Evolutionary conservation across 805 yeast genomes (phyloP).

Genomic region (Lachancea quebecensis): DNA sequence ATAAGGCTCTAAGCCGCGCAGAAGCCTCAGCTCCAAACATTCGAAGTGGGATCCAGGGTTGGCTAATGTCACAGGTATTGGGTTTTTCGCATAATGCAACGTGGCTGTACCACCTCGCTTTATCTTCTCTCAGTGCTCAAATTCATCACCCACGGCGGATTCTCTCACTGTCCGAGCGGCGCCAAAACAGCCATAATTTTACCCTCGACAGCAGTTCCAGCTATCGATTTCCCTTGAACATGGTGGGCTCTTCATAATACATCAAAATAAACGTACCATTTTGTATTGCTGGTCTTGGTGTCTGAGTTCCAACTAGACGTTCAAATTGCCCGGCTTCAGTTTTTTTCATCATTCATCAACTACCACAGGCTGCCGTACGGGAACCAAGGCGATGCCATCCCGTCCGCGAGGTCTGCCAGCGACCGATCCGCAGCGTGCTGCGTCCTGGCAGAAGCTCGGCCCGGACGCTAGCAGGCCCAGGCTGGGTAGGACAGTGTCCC

Average conservation of each 20-base stretch:
- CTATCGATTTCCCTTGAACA: neutral
- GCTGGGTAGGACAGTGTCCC: neutral
- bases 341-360: constrained; percentile 5
- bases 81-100: no score
- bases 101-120: no score
- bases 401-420: neutral
- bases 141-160: no score
- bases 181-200: neutral
- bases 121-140: no score
- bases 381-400: neutral
- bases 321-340: constrained; percentile 1
- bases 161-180: no score
- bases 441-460: no score
- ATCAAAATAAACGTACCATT: constrained; percentile 20
- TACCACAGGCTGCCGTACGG: neutral
- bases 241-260: neutral
- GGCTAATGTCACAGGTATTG: no score
- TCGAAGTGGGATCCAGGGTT: no score
- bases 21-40: no score
- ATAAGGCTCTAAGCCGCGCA: constrained; percentile 1
- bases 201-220: neutral
- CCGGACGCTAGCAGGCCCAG: no score
- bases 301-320: constrained; percentile 5
- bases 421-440: no score
- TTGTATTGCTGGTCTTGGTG: constrained; percentile 26